Evolutionary conservation across 768 basidiomycete species (phyloP).

Genomic region (Xanthoconium stramineum): DNA sequence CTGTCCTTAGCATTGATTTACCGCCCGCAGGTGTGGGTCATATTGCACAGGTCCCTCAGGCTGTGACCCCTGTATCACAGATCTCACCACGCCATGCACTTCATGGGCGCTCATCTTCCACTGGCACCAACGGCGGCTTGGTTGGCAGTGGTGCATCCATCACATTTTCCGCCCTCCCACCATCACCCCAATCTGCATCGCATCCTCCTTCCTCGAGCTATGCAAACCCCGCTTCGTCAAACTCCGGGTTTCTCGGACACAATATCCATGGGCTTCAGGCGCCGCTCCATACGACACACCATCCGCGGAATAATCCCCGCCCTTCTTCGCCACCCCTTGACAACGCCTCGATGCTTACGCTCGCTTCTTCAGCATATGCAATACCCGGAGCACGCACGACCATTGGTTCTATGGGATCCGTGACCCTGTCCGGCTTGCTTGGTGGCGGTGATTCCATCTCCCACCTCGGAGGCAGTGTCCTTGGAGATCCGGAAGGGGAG

Average conservation of each 20-base stretch:
- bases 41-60: constrained; percentile 89
- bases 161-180: constrained; percentile 70
- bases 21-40: constrained; percentile 81
- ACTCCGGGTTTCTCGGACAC: constrained; percentile 30
- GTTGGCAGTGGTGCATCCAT: constrained; percentile 55
- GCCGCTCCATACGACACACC: constrained; percentile 86
- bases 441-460: constrained; percentile 62
- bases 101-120: constrained; percentile 62
- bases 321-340: constrained; percentile 88
- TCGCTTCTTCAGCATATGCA: constrained; percentile 91
- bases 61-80: constrained; percentile 51
- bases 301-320: constrained; percentile 93
- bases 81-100: constrained; percentile 48
- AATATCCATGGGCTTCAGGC: constrained; percentile 54
- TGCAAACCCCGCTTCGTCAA: constrained; percentile 21
- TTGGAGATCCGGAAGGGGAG: constrained; percentile 51
- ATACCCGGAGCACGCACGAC: constrained; percentile 55
- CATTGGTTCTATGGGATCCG: constrained; percentile 41
- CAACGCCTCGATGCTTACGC: constrained; percentile 88
- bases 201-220: constrained; percentile 40
- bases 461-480: constrained; percentile 63
- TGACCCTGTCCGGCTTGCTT: constrained; percentile 47
- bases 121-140: constrained; percentile 44
- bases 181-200: constrained; percentile 42
- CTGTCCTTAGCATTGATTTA: constrained; percentile 85